These are phyloP conservation scores for Leishmania tarentolae DNA, from an alignment of 208 protist genomes.

Conservation along the genomic window DNA sequence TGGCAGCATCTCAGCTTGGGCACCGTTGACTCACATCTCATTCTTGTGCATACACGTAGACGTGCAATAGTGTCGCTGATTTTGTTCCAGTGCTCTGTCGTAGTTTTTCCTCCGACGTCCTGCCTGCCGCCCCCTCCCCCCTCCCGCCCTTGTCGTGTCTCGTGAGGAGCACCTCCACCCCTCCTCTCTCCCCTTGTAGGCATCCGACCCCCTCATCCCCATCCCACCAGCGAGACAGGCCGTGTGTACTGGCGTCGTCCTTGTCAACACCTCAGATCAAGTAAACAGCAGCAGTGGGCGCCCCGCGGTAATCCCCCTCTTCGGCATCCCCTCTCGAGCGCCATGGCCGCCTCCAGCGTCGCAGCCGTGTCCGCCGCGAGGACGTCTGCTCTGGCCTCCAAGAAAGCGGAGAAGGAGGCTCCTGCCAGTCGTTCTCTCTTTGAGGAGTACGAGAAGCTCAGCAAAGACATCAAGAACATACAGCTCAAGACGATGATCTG, in stretches of 20 bases:
- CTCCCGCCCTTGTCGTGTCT: background rate
- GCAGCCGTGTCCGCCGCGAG: slow-evolving; percentile 20
- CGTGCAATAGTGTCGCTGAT: background rate
- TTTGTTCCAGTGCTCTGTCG: background rate
- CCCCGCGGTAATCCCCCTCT: background rate
- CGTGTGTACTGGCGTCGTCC: background rate
- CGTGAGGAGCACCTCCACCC: background rate
- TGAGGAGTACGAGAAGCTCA: slow-evolving; percentile 83
- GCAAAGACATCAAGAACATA: slow-evolving; percentile 68
- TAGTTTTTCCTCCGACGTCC: background rate
- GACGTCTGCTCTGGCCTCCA: slow-evolving; percentile 12
- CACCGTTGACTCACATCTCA: background rate
- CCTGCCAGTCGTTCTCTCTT: slow-evolving; percentile 46
- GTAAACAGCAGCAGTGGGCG: background rate
- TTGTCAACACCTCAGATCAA: background rate
- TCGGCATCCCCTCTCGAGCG: background rate
- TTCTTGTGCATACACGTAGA: background rate
- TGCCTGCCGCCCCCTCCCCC: too few relatives aligned
- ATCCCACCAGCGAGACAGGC: background rate
- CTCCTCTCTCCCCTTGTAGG: background rate
- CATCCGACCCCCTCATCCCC: too few relatives aligned
- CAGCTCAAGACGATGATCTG: slow-evolving; percentile 92
- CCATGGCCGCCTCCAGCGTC: background rate
- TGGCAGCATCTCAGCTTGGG: background rate
- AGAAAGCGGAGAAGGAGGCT: slow-evolving; percentile 7